Percentiles rank a stretch among this genome's conserved stretches.
Conservation (phyloP, 2,329 filamentous ascomycete species). For the Trichoderma cornu-damae region DNA sequence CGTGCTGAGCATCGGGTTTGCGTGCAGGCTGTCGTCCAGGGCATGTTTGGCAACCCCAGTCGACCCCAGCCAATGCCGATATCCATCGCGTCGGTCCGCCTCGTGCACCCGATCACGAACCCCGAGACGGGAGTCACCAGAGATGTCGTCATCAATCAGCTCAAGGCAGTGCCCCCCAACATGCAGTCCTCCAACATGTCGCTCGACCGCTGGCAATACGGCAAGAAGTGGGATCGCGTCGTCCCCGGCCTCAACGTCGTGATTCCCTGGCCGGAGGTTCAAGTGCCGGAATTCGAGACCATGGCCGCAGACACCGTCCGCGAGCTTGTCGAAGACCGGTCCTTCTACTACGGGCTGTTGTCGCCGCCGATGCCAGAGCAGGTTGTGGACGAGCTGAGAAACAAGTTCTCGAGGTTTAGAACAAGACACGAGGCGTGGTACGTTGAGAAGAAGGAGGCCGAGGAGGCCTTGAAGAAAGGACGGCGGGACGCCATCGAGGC, state of each 20-base stretch:
- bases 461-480: slow-evolving; percentile 45
- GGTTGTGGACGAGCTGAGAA: slow-evolving; percentile 82
- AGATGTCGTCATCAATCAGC: slow-evolving; percentile 73
- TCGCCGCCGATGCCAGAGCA: slow-evolving; percentile 69
- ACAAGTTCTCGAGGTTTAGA: slow-evolving; percentile 76
- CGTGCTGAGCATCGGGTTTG: not conserved
- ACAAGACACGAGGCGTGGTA: slow-evolving; percentile 74
- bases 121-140: slow-evolving; percentile 57
- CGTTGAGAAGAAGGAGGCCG: slow-evolving; percentile 56
- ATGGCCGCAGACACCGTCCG: slow-evolving; percentile 66
- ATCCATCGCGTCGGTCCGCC: slow-evolving; percentile 67
- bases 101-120: slow-evolving; percentile 72
- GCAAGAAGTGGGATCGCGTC: slow-evolving; percentile 48
- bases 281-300: slow-evolving; percentile 48
- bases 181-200: slow-evolving; percentile 44
- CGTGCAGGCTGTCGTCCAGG: slow-evolving; percentile 28
- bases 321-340: slow-evolving; percentile 66
- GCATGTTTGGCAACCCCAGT: slow-evolving; percentile 30
- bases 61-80: slow-evolving; percentile 44
- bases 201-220: slow-evolving; percentile 38
- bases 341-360: slow-evolving; percentile 73
- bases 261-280: slow-evolving; percentile 69
- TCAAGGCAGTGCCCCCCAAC: slow-evolving; percentile 49
- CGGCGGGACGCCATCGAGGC: slow-evolving; percentile 28
- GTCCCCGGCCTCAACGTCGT: slow-evolving; percentile 66